Evolutionary conservation across 2,329 filamentous ascomycete species (phyloP).

Genomic region (Apiospora marii): DNA sequence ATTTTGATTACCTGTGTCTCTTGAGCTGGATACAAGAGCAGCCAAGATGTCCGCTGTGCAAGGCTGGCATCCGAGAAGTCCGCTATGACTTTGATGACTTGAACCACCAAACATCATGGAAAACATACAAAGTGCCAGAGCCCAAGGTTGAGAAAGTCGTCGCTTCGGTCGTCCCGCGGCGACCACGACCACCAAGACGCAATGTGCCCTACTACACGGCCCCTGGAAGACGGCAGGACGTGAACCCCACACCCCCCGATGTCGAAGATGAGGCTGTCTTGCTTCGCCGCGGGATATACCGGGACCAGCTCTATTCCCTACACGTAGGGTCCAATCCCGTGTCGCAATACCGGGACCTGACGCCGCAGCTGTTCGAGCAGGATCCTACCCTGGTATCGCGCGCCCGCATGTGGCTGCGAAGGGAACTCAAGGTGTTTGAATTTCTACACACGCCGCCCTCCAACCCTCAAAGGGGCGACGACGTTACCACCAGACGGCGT

Average conservation of each 20-base stretch:
- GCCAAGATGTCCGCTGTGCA: constrained; percentile 82
- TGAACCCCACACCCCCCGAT: constrained; percentile 30
- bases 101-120: constrained; percentile 54
- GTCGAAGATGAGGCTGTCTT: constrained; percentile 50
- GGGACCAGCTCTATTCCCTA: constrained; percentile 74
- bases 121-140: constrained; percentile 63
- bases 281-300: constrained; percentile 77
- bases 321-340: constrained; percentile 83
- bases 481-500: constrained; percentile 48
- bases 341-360: constrained; percentile 80
- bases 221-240: background rate
- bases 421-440: constrained; percentile 84
- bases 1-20: constrained; percentile 88
- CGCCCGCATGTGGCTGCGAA: constrained; percentile 81
- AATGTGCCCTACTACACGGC: constrained; percentile 25
- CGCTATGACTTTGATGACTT: constrained; percentile 68
- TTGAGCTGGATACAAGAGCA: constrained; percentile 80
- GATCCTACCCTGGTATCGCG: constrained; percentile 76
- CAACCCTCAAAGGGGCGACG: constrained; percentile 30
- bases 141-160: constrained; percentile 24
- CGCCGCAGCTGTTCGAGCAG: constrained; percentile 68
- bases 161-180: background rate
- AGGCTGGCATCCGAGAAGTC: constrained; percentile 62
- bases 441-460: constrained; percentile 62
- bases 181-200: constrained; percentile 20